Percentiles rank a stretch among this genome's conserved stretches.
Conservation (phyloP, 805 yeast genomes). For the Spathaspora sp. region DNA sequence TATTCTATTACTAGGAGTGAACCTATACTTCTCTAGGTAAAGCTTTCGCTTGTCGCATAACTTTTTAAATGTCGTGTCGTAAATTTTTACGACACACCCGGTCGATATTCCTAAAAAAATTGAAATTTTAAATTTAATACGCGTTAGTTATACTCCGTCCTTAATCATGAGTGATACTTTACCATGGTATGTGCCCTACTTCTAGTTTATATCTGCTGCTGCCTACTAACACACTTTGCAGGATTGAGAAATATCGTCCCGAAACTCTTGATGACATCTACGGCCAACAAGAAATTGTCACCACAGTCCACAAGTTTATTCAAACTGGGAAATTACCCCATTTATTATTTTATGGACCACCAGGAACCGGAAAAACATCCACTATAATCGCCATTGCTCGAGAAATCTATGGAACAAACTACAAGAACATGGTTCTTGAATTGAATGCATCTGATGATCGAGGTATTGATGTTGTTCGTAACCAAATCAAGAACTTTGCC, state of each 20-base stretch:
- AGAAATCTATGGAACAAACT: conserved; percentile 76
- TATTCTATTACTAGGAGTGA: no score
- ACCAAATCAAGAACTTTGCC: conserved; percentile 95
- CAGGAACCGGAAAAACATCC: conserved; percentile 91
- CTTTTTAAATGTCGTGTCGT: no score
- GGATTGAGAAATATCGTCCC: conserved; percentile 97
- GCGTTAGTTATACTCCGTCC: background rate
- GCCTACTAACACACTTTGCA: conserved; percentile 21
- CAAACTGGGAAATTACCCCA: conserved; percentile 85
- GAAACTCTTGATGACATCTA: conserved; percentile 76
- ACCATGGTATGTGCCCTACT: conserved; percentile 46
- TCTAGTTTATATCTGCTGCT: background rate
- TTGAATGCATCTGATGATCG: conserved; percentile 96
- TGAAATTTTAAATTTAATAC: no score
- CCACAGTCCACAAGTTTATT: conserved; percentile 81
- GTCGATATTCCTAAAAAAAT: no score
- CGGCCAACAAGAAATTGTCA: conserved; percentile 85
- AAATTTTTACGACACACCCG: no score
- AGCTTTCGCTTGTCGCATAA: no score
- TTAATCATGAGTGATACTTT: conserved; percentile 17
- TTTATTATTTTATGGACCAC: conserved; percentile 88
- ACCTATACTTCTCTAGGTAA: no score
- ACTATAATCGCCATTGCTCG: conserved; percentile 81
- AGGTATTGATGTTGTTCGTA: conserved; percentile 97
- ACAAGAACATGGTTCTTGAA: conserved; percentile 87